Conservation (phyloP, 805 yeast genomes). For the Aciculoconidium aculeatum region DNA sequence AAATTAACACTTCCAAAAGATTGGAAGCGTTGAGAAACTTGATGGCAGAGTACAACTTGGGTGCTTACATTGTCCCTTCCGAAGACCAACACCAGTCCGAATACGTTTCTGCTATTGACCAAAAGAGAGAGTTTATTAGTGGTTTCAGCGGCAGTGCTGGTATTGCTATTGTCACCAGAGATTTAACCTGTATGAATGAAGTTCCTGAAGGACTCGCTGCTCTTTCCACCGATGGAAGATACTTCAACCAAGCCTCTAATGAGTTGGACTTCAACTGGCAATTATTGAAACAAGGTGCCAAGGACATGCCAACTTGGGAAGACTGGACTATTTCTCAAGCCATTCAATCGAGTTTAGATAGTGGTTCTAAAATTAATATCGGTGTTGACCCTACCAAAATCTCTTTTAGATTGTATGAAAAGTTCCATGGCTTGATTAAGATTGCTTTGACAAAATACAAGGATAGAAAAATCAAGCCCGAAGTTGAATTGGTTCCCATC, state of each 20-base stretch:
- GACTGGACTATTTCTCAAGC: slow-evolving; percentile 53
- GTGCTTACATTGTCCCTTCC: slow-evolving; percentile 53
- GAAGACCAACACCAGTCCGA: slow-evolving; percentile 66
- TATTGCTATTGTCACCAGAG: slow-evolving; percentile 52
- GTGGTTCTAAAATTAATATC: slow-evolving; percentile 31
- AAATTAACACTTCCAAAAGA: slow-evolving; percentile 45
- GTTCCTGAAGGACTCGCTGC: slow-evolving; percentile 52
- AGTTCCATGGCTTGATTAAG: slow-evolving; percentile 26
- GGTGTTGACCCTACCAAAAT: slow-evolving; percentile 49
- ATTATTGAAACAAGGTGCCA: slow-evolving; percentile 47
- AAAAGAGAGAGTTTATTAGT: slow-evolving; percentile 49
- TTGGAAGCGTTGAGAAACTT: slow-evolving; percentile 18
- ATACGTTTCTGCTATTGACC: slow-evolving; percentile 49
- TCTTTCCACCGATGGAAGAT: slow-evolving; percentile 56
- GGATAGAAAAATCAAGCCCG: slow-evolving; percentile 19
- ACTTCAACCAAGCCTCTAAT: slow-evolving; percentile 52
- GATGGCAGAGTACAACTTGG: slow-evolving; percentile 43
- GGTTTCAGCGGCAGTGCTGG: slow-evolving; percentile 64
- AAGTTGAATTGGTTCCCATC: slow-evolving; percentile 40
- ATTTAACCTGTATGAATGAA: slow-evolving; percentile 43
- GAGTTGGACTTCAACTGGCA: slow-evolving; percentile 59
- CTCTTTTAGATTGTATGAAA: slow-evolving; percentile 29
- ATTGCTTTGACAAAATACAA: slow-evolving; percentile 15
- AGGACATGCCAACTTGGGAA: slow-evolving; percentile 50
- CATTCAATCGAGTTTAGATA: slow-evolving; percentile 42